phyloP scores from a whole-genome alignment of 441 rosid species.

The Gossypium gossypioides region DNA sequence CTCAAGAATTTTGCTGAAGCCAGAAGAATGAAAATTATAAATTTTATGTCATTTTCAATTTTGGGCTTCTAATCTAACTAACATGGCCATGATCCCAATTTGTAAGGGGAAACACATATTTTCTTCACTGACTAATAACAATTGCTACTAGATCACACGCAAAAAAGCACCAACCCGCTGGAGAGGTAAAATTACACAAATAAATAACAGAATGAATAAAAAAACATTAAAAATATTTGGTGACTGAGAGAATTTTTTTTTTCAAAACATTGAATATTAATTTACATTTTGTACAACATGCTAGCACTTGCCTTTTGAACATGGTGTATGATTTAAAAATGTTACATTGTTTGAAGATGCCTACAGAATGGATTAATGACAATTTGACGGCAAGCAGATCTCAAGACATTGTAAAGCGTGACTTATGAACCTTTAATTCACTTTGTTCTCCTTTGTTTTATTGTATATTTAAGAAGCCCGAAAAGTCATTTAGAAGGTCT shows the following conservation, averaged over 20 bases:
- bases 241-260: neutral
- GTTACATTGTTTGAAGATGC: neutral
- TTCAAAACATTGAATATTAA: neutral
- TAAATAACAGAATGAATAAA: neutral
- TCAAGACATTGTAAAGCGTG: neutral
- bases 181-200: neutral
- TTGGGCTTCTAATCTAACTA: neutral
- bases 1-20: slow-evolving; percentile 84
- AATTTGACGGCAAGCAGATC: neutral
- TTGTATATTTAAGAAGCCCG: neutral
- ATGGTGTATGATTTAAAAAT: neutral
- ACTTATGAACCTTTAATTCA: slow-evolving; percentile 1
- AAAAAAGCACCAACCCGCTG: neutral
- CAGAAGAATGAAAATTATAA: slow-evolving; percentile 15
- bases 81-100: neutral
- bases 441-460: neutral
- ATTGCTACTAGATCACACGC: neutral
- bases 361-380: neutral
- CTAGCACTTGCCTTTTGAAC: slow-evolving; percentile 7
- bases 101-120: neutral
- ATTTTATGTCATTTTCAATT: neutral
- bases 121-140: neutral
- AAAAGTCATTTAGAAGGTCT: neutral
- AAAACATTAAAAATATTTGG: neutral
- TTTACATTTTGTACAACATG: neutral